These are phyloP conservation scores for Nakaseomyces kungkrabaensis DNA, from an alignment of 1,139 yeast genomes.

Conservation along the genomic window DNA sequence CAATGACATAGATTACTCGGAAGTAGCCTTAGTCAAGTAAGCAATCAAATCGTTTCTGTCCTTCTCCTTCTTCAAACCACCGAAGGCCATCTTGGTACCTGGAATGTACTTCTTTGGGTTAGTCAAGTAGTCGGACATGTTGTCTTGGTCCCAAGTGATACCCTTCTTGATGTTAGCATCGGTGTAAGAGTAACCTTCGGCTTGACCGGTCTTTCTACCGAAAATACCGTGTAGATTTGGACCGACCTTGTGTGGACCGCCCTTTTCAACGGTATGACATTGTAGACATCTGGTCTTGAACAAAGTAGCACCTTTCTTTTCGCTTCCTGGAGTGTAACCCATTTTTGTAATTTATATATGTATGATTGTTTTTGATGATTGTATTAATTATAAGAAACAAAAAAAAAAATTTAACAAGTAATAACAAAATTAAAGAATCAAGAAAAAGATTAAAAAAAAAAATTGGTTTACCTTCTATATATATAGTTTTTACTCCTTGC, in stretches of 20 bases:
- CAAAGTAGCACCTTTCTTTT: slow-evolving; percentile 95
- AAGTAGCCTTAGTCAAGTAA: slow-evolving; percentile 64
- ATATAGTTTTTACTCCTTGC: not conserved
- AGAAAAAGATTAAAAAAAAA: not conserved
- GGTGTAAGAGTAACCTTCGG: slow-evolving; percentile 89
- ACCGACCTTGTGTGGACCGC: slow-evolving; percentile 98
- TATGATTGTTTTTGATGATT: slow-evolving; percentile 14
- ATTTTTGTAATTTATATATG: not conserved
- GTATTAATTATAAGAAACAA: not conserved
- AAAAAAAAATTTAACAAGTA: too few relatives aligned
- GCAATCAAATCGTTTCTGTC: slow-evolving; percentile 96
- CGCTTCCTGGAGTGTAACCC: slow-evolving; percentile 48
- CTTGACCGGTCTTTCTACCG: slow-evolving; percentile 87
- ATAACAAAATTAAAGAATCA: too few relatives aligned
- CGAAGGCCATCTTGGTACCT: slow-evolving; percentile 99
- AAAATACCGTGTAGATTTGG: slow-evolving; percentile 95
- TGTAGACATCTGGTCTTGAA: slow-evolving; percentile 98
- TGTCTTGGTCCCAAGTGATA: slow-evolving; percentile 77
- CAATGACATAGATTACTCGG: slow-evolving; percentile 34
- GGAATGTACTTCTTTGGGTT: slow-evolving; percentile 99
- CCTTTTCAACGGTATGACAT: slow-evolving; percentile 94
- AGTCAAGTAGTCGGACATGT: slow-evolving; percentile 90
- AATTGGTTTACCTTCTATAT: not conserved
- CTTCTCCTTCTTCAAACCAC: slow-evolving; percentile 98
- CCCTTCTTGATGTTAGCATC: slow-evolving; percentile 98